Base-by-base conservation (phyloP, 352 stramenopile species). In the Globisporangium takayamanum region DNA sequence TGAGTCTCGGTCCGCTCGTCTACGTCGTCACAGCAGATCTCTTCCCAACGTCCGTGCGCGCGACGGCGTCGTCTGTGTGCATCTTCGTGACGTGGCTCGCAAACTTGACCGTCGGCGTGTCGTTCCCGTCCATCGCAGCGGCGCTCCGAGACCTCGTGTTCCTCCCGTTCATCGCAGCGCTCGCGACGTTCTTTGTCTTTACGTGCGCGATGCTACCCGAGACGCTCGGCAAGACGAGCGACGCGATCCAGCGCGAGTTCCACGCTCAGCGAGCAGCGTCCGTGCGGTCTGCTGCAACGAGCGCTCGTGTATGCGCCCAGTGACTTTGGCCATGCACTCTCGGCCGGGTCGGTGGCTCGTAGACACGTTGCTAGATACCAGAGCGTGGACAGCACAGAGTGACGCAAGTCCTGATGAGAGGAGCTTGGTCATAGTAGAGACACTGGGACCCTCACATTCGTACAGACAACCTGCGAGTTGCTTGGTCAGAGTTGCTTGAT, bases 1-100 rank as follows among this genome's bases (percentile, higher is more conserved):
- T 84, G 56, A 85, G 80, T 46, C 65, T 91, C 33, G 80, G 78
- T 4, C 84, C 84, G 37, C 66, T 89, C 33, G 65, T 86, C 22
- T 91, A 76, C 68, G 74, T 78, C 46, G 71, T 89, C 46, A 69
- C 66, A 3, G 70, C 74, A 1, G 75, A 84, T 53, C 66, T 84
- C 51, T 88, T 85, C 45, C 78, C 84, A n/a, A 68, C 80, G 37
- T 74, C 70, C 36, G 63, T 80, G 10, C 78, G 78, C 25, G 70
- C 76, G 1, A 73, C 62, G 0, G 76, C 74, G 28, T 78, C 52
- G 11, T 72, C 70, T 2, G 41, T 81, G 53, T 73, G 69, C 48
- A 73, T 78, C 15, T 62, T 53, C 20, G 26, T 55, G 50, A 72
- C 70, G 46, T 75, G 65, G 57, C 36, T 64, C 2, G 56, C 56